Conservation (phyloP, 2,329 filamentous ascomycete genomes). For the Whalleya microplaca region DNA sequence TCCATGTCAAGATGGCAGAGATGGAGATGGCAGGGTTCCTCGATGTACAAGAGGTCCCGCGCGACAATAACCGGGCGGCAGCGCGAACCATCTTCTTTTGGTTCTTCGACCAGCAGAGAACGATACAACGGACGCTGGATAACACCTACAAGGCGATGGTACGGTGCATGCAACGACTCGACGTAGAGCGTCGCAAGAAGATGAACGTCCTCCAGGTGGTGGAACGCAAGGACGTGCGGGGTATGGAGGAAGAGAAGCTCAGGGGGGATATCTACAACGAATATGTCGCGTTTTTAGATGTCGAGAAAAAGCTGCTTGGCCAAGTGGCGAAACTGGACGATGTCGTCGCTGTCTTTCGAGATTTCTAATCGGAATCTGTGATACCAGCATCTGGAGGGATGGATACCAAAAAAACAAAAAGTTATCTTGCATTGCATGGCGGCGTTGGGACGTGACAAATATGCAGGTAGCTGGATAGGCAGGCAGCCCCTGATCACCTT, state of each 20-base stretch:
- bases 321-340: slow-evolving; percentile 85
- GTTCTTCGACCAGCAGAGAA: slow-evolving; percentile 82
- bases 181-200: slow-evolving; percentile 73
- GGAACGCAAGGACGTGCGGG: slow-evolving; percentile 83
- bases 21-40: slow-evolving; percentile 87
- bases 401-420: background rate
- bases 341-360: slow-evolving; percentile 78
- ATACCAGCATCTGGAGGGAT: slow-evolving; percentile 17
- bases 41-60: slow-evolving; percentile 92
- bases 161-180: slow-evolving; percentile 78
- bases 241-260: slow-evolving; percentile 80
- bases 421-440: slow-evolving; percentile 26
- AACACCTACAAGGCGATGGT: slow-evolving; percentile 90
- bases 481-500: background rate
- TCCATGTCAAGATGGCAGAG: slow-evolving; percentile 80
- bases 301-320: slow-evolving; percentile 74
- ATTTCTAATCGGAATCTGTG: slow-evolving; percentile 58
- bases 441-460: slow-evolving; percentile 26
- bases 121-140: slow-evolving; percentile 71
- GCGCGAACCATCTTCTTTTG: slow-evolving; percentile 88
- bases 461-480: background rate
- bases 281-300: slow-evolving; percentile 60
- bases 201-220: slow-evolving; percentile 78
- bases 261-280: slow-evolving; percentile 72
- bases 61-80: slow-evolving; percentile 80